A percentile compares a stretch with the other conserved stretches of the same genome.
phyloP scores from a whole-genome alignment of 768 basidiomycete species.

The Serendipita sp. region DNA sequence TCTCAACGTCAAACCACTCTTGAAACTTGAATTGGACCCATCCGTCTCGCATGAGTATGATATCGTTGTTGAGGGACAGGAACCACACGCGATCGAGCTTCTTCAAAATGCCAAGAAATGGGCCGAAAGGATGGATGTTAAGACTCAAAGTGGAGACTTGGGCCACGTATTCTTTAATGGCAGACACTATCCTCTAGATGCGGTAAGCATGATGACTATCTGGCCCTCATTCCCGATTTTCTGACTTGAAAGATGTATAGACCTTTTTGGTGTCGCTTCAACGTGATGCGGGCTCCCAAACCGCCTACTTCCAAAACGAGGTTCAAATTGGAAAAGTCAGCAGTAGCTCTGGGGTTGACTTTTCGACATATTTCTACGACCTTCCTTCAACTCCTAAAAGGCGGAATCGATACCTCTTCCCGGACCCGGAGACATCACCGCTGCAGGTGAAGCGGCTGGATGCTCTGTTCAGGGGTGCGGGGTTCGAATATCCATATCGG shows the following conservation, averaged over 20 bases:
- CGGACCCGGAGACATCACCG: constrained; percentile 29
- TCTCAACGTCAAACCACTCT: background rate
- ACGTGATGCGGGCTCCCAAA: constrained; percentile 37
- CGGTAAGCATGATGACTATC: constrained; percentile 36
- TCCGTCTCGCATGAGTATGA: constrained; percentile 5
- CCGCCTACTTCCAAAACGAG: constrained; percentile 59
- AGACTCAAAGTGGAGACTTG: constrained; percentile 13
- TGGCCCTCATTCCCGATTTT: too few relatives aligned
- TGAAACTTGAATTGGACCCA: background rate
- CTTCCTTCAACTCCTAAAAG: constrained; percentile 53
- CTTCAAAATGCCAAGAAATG: constrained; percentile 39
- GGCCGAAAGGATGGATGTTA: constrained; percentile 36
- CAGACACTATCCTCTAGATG: constrained; percentile 52
- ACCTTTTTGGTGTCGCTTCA: constrained; percentile 52
- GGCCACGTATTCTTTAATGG: constrained; percentile 85
- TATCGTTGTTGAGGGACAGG: constrained; percentile 15
- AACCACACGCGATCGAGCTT: constrained; percentile 18
- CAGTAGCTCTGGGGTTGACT: constrained; percentile 22
- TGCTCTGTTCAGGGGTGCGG: constrained; percentile 35
- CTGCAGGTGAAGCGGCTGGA: constrained; percentile 41
- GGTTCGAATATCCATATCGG: constrained; percentile 25
- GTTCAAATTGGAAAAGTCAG: constrained; percentile 24
- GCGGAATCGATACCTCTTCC: constrained; percentile 64
- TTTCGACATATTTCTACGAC: constrained; percentile 79
- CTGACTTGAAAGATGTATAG: too few relatives aligned